These are phyloP conservation scores for Aspergillus sp. DNA, from an alignment of 2,329 filamentous ascomycete species.

Conservation along the genomic window DNA sequence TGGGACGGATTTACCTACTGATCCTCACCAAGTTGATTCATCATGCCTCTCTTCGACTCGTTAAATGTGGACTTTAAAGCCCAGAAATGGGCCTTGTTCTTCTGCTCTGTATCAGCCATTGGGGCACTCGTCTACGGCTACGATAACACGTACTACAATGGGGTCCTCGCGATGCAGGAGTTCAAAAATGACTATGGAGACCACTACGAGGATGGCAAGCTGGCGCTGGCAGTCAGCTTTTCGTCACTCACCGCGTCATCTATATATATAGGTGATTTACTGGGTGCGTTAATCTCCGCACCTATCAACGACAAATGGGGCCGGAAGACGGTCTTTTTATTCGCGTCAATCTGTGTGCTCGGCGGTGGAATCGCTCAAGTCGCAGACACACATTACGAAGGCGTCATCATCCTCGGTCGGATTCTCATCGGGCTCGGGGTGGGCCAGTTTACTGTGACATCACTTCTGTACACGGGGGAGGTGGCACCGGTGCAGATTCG, in stretches of 20 bases:
- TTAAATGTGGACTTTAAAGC: too few relatives aligned
- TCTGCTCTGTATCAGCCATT: slow-evolving; percentile 11
- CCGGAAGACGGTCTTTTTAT: slow-evolving; percentile 30
- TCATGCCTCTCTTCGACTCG: too few relatives aligned
- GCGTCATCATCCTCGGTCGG: slow-evolving; percentile 22
- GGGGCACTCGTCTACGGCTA: slow-evolving; percentile 25
- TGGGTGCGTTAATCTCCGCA: slow-evolving; percentile 30
- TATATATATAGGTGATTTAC: slow-evolving; percentile 37
- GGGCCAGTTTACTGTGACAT: slow-evolving; percentile 28
- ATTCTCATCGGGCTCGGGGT: slow-evolving; percentile 25
- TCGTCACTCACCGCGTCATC: slow-evolving; percentile 32
- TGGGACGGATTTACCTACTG: too few relatives aligned
- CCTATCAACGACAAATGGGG: slow-evolving; percentile 35
- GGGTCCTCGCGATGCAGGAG: slow-evolving; percentile 20
- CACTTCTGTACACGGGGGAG: slow-evolving; percentile 28
- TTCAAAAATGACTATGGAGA: slow-evolving; percentile 21
- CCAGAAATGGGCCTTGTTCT: slow-evolving; percentile 1
- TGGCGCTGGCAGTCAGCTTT: slow-evolving; percentile 17
- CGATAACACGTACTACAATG: slow-evolving; percentile 25
- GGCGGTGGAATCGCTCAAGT: slow-evolving; percentile 24
- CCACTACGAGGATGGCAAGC: slow-evolving; percentile 12
- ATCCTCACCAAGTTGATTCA: too few relatives aligned
- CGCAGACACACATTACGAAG: slow-evolving; percentile 12
- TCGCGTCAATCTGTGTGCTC: slow-evolving; percentile 29
- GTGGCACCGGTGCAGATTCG: slow-evolving; percentile 21